A percentile compares a stretch with the other conserved stretches of the same genome.
Conservation (phyloP, 1,284 basidiomycete genomes). For the Cryptococcus amylolentus region DNA sequence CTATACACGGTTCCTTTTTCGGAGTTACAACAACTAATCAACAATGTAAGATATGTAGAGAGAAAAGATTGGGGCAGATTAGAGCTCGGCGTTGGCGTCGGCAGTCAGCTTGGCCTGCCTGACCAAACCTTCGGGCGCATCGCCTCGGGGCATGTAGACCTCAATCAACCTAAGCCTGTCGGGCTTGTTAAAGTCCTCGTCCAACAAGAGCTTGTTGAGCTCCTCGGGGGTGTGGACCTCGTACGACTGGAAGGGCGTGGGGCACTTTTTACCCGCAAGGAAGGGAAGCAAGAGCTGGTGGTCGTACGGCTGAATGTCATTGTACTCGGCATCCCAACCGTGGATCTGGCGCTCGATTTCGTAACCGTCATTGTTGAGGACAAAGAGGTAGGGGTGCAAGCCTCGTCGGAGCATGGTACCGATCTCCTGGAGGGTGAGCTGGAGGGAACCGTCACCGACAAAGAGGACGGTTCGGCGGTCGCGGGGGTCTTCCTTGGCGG, state of each 20-base stretch:
- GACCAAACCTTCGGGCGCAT: slow-evolving; percentile 42
- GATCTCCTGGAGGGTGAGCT: slow-evolving; percentile 53
- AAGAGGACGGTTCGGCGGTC: slow-evolving; percentile 72
- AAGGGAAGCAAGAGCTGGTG: slow-evolving; percentile 47
- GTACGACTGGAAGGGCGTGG: slow-evolving; percentile 38
- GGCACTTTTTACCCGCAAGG: slow-evolving; percentile 40
- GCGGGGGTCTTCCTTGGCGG: slow-evolving; percentile 63
- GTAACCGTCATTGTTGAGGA: slow-evolving; percentile 87
- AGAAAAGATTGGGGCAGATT: not conserved
- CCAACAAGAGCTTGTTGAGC: slow-evolving; percentile 55
- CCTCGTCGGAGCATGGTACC: slow-evolving; percentile 53
- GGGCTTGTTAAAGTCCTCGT: slow-evolving; percentile 41
- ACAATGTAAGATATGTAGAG: too few relatives aligned
- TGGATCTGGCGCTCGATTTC: slow-evolving; percentile 72
- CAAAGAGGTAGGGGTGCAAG: slow-evolving; percentile 52
- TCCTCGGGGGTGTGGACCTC: slow-evolving; percentile 50
- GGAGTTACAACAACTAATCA: too few relatives aligned
- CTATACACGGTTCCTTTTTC: too few relatives aligned
- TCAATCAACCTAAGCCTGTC: slow-evolving; percentile 47
- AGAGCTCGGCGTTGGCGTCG: slow-evolving; percentile 36
- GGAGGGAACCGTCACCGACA: slow-evolving; percentile 62
- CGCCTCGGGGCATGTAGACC: slow-evolving; percentile 46
- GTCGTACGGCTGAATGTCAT: slow-evolving; percentile 51
- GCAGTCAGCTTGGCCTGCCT: slow-evolving; percentile 50
- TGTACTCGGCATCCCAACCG: slow-evolving; percentile 49